phyloP scores from a whole-genome alignment of 208 protist genomes.

The Leishmania major region DNA sequence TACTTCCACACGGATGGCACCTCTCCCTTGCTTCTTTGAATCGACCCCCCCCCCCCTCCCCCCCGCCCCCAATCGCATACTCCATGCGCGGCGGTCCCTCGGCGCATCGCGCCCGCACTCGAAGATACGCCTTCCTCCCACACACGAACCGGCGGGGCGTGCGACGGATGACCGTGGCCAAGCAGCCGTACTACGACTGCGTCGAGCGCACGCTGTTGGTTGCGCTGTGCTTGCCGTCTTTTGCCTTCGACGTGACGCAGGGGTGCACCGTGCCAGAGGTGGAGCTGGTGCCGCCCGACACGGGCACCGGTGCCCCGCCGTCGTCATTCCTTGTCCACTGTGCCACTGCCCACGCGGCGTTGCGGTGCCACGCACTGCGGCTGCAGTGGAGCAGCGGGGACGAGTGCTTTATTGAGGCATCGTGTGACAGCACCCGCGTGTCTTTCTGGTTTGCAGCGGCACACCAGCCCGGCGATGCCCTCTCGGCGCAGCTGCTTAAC shows the following conservation, averaged over 20 bases:
- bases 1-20: not conserved
- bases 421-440: slow-evolving; percentile 97
- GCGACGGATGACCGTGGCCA: slow-evolving; percentile 11
- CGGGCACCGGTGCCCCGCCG: not conserved
- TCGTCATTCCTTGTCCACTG: not conserved
- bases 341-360: not conserved
- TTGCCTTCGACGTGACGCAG: slow-evolving; percentile 96
- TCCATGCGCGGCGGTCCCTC: not conserved
- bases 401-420: slow-evolving; percentile 92
- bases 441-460: slow-evolving; percentile 72
- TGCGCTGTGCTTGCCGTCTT: slow-evolving; percentile 96
- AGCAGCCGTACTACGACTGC: slow-evolving; percentile 93
- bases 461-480: slow-evolving; percentile 91
- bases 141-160: not conserved
- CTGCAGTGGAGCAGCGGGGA: slow-evolving; percentile 70
- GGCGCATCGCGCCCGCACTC: not conserved
- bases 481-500: slow-evolving; percentile 94
- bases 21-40: not conserved
- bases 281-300: slow-evolving; percentile 64
- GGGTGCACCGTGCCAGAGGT: slow-evolving; percentile 98
- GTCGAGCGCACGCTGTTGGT: slow-evolving; percentile 94
- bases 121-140: not conserved
- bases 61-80: not conserved
- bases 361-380: not conserved
- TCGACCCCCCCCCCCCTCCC: not conserved